Conservation (phyloP, 768 basidiomycete species). For the Psilocybe sp. region DNA sequence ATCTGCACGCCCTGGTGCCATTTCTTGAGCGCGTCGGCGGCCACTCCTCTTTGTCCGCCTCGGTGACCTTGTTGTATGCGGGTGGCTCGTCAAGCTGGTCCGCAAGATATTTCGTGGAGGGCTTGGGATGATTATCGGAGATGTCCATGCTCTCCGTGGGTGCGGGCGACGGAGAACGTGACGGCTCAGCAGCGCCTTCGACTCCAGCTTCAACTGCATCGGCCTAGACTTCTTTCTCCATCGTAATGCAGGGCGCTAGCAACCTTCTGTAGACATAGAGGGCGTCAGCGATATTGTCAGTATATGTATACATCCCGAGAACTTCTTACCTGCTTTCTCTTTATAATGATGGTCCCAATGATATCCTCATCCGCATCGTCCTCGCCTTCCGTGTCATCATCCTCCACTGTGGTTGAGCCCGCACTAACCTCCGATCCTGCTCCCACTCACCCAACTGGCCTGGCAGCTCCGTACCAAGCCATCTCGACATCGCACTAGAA, state of each 20-base stretch:
- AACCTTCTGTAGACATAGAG: conserved; percentile 60
- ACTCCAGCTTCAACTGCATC: conserved; percentile 38
- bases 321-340: conserved; percentile 64
- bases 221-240: conserved; percentile 68
- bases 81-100: conserved; percentile 63
- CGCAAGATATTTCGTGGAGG: conserved; percentile 57
- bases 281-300: no score
- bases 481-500: conserved; percentile 66
- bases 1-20: conserved; percentile 54
- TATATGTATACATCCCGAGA: no score
- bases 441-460: conserved; percentile 59
- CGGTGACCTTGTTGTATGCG: conserved; percentile 64
- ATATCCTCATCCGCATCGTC: conserved; percentile 74
- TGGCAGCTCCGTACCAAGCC: conserved; percentile 71
- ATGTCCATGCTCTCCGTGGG: conserved; percentile 67
- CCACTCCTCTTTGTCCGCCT: conserved; percentile 42
- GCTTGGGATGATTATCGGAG: conserved; percentile 68
- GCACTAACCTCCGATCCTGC: no score
- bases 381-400: conserved; percentile 48
- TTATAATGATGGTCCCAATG: conserved; percentile 86
- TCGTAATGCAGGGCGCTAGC: conserved; percentile 41
- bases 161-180: conserved; percentile 46
- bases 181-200: conserved; percentile 19
- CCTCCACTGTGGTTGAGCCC: conserved; percentile 28
- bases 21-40: conserved; percentile 51